Conservation (phyloP, 169 alveolate species). For the Plasmodium vivax region DNA sequence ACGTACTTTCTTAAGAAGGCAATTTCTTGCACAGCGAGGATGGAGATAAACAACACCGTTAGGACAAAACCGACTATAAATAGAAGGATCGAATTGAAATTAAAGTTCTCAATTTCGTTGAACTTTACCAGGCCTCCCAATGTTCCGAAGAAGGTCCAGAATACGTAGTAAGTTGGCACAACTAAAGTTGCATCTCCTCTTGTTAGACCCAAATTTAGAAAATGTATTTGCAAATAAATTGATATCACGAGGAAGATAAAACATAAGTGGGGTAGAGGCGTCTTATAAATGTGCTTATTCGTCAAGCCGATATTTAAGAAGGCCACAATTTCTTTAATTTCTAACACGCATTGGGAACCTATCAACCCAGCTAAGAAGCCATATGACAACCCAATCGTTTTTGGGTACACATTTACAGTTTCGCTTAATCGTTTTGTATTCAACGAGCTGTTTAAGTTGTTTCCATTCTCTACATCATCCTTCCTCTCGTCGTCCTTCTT, state of each 20-base stretch:
- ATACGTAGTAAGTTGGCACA: conserved; percentile 87
- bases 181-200: conserved; percentile 88
- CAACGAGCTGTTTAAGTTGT: conserved; percentile 10
- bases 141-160: conserved; percentile 89
- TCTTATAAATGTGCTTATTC: conserved; percentile 72
- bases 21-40: conserved; percentile 85
- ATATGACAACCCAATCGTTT: conserved; percentile 81
- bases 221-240: conserved; percentile 87
- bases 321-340: conserved; percentile 87
- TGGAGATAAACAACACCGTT: conserved; percentile 80
- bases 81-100: conserved; percentile 77
- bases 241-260: conserved; percentile 82
- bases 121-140: conserved; percentile 89
- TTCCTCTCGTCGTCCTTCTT: conserved; percentile 41
- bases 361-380: conserved; percentile 88
- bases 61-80: conserved; percentile 79
- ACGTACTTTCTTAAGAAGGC: conserved; percentile 81
- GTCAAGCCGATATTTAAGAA: conserved; percentile 77
- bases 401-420: conserved; percentile 74
- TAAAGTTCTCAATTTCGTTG: conserved; percentile 86
- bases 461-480: conserved; percentile 54
- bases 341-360: conserved; percentile 89
- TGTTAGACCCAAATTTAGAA: conserved; percentile 86
- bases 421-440: conserved; percentile 52
- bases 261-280: conserved; percentile 85